Base-by-base conservation (phyloP, 192 early-diverging fungal species). In the Gigaspora rosea region DNA sequence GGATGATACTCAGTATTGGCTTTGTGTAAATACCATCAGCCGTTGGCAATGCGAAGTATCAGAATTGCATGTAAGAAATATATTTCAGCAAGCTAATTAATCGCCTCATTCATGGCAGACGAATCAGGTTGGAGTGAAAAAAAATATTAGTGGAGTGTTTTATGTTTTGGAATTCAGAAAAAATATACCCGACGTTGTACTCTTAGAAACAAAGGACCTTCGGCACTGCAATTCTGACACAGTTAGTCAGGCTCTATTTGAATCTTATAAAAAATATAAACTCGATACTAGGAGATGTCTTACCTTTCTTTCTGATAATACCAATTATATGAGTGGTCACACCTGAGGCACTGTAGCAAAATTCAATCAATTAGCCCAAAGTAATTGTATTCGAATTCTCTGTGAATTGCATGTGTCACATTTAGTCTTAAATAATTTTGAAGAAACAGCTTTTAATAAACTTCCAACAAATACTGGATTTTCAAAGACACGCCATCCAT, bases 251-350 rank as follows among this genome's bases (percentile, higher is more conserved):
- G 22, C 22, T 63, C 22, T 63, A 46, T 12, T 63, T 27, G 61
- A 63, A 63, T 20, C 61, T 63, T 63, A 9, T 63, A 63, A 13
- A 63, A 63, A 63, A 63, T 63, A 63, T 32, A 63, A 63, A 20
- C 16, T 63, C 20, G 11, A 63, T 63, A 63, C 61, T 63, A 32
- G 16, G 20, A 13, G 20, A 27, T 63, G 61, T 63, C 61, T 63
- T 63, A 63, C 22, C 61, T 63, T 63, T 63, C 61, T 63, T 27
- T 63, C 61, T 63, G 61, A 63, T 63, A 63, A 63, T 63, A 63
- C 61, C 11, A 63, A 63, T 63, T 63, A 63, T 32, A 63, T 63
- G 22, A 63, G 61, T 41, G 3, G 20, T 63, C 22, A 63, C 7
- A 35, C 20, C 11, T 0, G 22, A 63, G 61, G 22, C 20, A 22